Conservation (phyloP, 2,329 filamentous ascomycete species). For the Colletotrichum cordylinicola region DNA sequence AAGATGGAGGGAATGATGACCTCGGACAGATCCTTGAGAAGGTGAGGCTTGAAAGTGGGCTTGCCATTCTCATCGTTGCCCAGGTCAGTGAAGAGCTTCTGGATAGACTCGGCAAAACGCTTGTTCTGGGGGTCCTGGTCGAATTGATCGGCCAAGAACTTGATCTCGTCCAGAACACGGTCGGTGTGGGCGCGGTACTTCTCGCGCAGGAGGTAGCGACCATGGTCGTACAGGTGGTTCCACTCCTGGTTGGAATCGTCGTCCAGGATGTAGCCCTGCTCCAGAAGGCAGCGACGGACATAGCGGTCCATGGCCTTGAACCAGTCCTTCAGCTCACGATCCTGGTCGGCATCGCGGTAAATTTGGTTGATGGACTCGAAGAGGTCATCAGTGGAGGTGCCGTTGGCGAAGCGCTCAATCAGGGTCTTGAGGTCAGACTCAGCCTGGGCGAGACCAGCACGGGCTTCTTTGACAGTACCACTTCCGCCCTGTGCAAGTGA, state of each 20-base stretch:
- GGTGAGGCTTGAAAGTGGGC: conserved; percentile 87
- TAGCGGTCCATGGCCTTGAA: conserved; percentile 81
- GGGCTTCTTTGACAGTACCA: conserved; percentile 75
- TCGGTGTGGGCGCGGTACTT: conserved; percentile 89
- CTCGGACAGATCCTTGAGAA: conserved; percentile 86
- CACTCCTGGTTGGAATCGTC: conserved; percentile 81
- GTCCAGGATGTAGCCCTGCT: conserved; percentile 91
- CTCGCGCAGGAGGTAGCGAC: conserved; percentile 84
- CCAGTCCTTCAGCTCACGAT: conserved; percentile 88
- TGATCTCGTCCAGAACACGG: conserved; percentile 85
- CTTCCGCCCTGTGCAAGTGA: conserved; percentile 67
- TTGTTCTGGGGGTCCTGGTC: conserved; percentile 88
- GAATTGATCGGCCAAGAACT: conserved; percentile 89
- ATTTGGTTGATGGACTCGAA: conserved; percentile 85
- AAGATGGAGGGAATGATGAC: conserved; percentile 85
- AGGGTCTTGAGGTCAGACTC: conserved; percentile 86
- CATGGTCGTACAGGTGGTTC: conserved; percentile 84
- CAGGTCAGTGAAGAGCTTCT: conserved; percentile 87
- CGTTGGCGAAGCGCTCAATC: conserved; percentile 95
- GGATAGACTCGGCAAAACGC: conserved; percentile 74
- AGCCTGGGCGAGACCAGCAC: conserved; percentile 70
- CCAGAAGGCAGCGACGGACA: conserved; percentile 81
- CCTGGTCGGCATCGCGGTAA: conserved; percentile 85
- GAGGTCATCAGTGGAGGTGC: conserved; percentile 86
- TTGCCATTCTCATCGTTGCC: conserved; percentile 87